Evolutionary conservation across 495 filamentous ascomycete genomes (phyloP).

Genomic region (Pyrenula aspistea): DNA sequence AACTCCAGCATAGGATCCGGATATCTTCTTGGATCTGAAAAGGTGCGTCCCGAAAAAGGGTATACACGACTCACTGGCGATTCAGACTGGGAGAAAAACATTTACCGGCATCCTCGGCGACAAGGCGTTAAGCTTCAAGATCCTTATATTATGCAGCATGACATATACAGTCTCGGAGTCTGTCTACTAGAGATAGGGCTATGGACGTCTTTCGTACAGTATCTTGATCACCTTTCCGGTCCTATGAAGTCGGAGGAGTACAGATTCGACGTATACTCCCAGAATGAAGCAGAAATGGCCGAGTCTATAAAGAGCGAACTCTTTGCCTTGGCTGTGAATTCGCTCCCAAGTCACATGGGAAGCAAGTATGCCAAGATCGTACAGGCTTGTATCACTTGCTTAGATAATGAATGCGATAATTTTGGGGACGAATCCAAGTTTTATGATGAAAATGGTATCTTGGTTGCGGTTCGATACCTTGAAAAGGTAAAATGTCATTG

Average conservation of each 20-base stretch:
- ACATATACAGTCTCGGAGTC: constrained; percentile 50
- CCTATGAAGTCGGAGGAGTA: neutral
- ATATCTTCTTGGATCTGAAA: constrained; percentile 34
- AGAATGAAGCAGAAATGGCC: constrained; percentile 3
- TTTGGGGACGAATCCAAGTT: constrained; percentile 33
- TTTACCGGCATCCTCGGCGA: constrained; percentile 40
- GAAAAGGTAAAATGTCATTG: constrained; percentile 21
- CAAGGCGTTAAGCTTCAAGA: constrained; percentile 17
- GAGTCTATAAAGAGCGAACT: constrained; percentile 23
- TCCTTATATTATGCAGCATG: constrained; percentile 39
- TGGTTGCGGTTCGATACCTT: constrained; percentile 35
- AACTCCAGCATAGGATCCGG: constrained; percentile 6
- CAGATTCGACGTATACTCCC: neutral
- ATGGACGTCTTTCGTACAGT: constrained; percentile 41
- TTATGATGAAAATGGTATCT: constrained; percentile 34
- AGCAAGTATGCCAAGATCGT: constrained; percentile 34
- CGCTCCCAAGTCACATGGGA: constrained; percentile 36
- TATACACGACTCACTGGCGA: constrained; percentile 22
- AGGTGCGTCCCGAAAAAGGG: constrained; percentile 22
- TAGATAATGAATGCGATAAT: constrained; percentile 32
- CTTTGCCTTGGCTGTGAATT: constrained; percentile 19
- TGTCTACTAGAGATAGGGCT: constrained; percentile 46
- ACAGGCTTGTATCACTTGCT: constrained; percentile 42
- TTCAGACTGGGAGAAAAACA: constrained; percentile 23
- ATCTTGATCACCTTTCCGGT: neutral